Base-by-base conservation (phyloP, 169 alveolate genomes). In the Besnoitia besnoiti region DNA sequence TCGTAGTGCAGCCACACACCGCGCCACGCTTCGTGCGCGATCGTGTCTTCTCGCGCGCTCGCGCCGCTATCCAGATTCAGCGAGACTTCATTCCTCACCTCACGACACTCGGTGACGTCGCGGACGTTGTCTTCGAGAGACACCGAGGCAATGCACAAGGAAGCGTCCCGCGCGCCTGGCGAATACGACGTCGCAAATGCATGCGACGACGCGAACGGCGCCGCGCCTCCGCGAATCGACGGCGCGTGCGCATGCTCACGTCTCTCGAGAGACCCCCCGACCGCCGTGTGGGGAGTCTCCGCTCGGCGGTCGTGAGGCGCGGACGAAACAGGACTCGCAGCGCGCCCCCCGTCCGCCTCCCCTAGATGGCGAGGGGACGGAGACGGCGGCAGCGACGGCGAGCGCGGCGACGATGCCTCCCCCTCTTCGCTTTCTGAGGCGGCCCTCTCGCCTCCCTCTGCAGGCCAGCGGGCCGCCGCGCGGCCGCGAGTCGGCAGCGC, bases 1-100 rank as follows among this genome's bases (percentile, higher is more conserved):
- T 67, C 80, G 44, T 5, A 67, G 80, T 67, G 80, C 46, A 67
- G 80, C 80, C 80, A 67, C 44, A 67, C 80, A 0, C 46, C 46
- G 10, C 42, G 40, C 80, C 80, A 67, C 12, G 80, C 46, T 1
- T 10, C 30, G 19, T 10, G 10, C 19, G 19, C 30, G 62, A 50
- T 50, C 62, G 62, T 19, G 10, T 10, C 62, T 19, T 50, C 62
- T 14, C 44, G 44, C 8, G 80, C 80, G 4, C 44, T 21, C 10
- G 80, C 46, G n/a, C 46, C 80, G 24, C n/a, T 42, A 42, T 42
- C 46, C 46, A 67, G 80, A 35, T 35, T 14, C 19, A 35, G 10
- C 46, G 80, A 37, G 21, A 7, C 46, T 33, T 67, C 44, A 42
- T 33, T 30, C 46, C 39, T 37, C 10, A 67, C 46, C n/a, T 67